Evolutionary conservation across 116 monocot genomes (phyloP), one percentile per base, ranked within the genome.

Genomic region (Iris pallida): DNA sequence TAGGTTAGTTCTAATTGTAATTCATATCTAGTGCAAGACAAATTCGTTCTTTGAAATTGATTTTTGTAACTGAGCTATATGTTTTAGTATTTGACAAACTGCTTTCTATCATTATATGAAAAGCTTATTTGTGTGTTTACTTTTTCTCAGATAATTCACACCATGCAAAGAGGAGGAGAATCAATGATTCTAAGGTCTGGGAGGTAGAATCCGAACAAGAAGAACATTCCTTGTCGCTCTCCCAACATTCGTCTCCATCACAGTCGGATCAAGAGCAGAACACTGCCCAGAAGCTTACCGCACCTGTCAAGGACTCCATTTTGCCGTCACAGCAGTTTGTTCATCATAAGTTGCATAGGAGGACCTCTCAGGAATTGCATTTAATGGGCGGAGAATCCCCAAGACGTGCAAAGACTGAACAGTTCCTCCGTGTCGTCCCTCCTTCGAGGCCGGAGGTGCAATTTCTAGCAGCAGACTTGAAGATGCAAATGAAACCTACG

Each of bases 231-330:
- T 80, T 95, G 2, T 88, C 95, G 4, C 81, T 88, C 43, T 90
- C 95, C 0, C 90, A 88, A 16, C 85, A 84, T 65, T 96, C 89
- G 18, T 96, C 96, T 4, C 89, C 96, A 30, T 86, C 96, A 4
- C 96, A 88, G 19, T 96, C 91, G 1, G 96, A 96, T 68, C 96
- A 89, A 76, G 95, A 95, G 44, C 88, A 83, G 49, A 86, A 80
- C 45, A 80, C 76, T 15, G 46, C 16, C 46, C 75, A 65, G 14
- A 93, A 80, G 42, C 52, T 69, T 14, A 62, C 80, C 4, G 60
- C 72, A 5, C 73, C 76, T 67, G 61, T 72, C 2, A 71, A 71
- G 40, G 83, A 81, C 9, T 80, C 80, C 3, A 73, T 71, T 15
- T 42, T 73, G n/a, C 78, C 68, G 4, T 57, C 82, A 17, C 78